Percentiles rank a stretch among this genome's conserved stretches.
These are phyloP conservation scores for Lichtheimia ornata DNA, from an alignment of 371 early-diverging fungal species.

Conservation along the genomic window DNA sequence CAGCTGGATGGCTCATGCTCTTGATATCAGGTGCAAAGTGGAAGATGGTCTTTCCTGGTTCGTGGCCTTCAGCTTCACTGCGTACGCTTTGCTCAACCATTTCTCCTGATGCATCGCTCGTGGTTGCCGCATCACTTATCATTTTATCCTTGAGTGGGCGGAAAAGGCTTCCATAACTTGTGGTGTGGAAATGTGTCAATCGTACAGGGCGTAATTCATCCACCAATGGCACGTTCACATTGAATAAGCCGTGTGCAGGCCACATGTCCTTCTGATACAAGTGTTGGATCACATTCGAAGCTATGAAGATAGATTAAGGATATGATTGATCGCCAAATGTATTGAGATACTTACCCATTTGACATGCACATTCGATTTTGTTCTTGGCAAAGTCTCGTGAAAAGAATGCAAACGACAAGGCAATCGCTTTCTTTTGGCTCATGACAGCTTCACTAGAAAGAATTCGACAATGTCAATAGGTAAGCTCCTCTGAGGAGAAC, in stretches of 20 bases:
- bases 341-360: slow-evolving; percentile 26
- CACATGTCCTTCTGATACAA: slow-evolving; percentile 29
- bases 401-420: slow-evolving; percentile 46
- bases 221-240: slow-evolving; percentile 44
- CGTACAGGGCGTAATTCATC: slow-evolving; percentile 34
- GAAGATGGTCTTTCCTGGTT: slow-evolving; percentile 15
- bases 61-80: slow-evolving; percentile 20
- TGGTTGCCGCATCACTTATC: neutral
- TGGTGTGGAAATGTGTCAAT: slow-evolving; percentile 33
- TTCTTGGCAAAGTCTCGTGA: slow-evolving; percentile 18
- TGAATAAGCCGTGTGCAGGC: slow-evolving; percentile 40
- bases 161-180: slow-evolving; percentile 35
- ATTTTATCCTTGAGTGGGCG: slow-evolving; percentile 9
- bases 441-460: slow-evolving; percentile 30
- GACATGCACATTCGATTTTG: slow-evolving; percentile 31
- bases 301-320: slow-evolving; percentile 7
- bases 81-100: slow-evolving; percentile 22
- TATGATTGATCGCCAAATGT: neutral
- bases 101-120: slow-evolving; percentile 9
- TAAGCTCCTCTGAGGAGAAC: no score
- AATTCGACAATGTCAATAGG: no score
- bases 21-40: slow-evolving; percentile 37
- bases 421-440: slow-evolving; percentile 37
- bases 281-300: slow-evolving; percentile 33
- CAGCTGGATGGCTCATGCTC: slow-evolving; percentile 15